phyloP scores from a whole-genome alignment of 352 stramenopile species.

The Pythium folliculosum region DNA sequence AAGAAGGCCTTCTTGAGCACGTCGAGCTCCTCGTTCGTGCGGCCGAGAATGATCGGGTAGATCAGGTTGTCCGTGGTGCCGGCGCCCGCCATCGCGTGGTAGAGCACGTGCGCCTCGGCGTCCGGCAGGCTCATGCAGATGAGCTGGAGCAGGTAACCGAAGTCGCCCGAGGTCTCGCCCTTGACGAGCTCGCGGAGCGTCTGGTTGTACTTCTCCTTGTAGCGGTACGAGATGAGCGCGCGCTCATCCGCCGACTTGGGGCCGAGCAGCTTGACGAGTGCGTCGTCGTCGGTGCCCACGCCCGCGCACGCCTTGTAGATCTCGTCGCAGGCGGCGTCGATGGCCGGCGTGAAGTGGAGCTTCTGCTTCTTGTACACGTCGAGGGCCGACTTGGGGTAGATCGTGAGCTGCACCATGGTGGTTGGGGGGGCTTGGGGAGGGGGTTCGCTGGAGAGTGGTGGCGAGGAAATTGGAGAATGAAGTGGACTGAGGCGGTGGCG shows the following conservation, averaged over 20 bases:
- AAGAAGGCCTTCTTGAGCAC: slow-evolving; percentile 56
- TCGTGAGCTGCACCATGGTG: slow-evolving; percentile 48
- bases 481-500: background rate
- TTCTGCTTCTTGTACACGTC: slow-evolving; percentile 72
- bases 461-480: slow-evolving; percentile 44
- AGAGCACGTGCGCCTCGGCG: slow-evolving; percentile 63
- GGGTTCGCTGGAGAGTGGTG: slow-evolving; percentile 12
- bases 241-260: slow-evolving; percentile 48
- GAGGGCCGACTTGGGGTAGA: slow-evolving; percentile 61
- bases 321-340: slow-evolving; percentile 56
- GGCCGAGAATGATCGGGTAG: slow-evolving; percentile 47
- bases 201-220: slow-evolving; percentile 58
- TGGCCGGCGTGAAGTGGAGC: slow-evolving; percentile 39
- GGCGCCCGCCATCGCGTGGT: slow-evolving; percentile 56
- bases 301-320: slow-evolving; percentile 67
- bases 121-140: slow-evolving; percentile 54
- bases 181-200: slow-evolving; percentile 56
- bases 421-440: background rate
- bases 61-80: slow-evolving; percentile 64
- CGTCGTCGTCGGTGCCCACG: slow-evolving; percentile 66
- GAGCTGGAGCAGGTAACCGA: slow-evolving; percentile 62
- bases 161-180: slow-evolving; percentile 64
- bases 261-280: slow-evolving; percentile 56
- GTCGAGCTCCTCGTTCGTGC: slow-evolving; percentile 40
- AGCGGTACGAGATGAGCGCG: slow-evolving; percentile 48